Evolutionary conservation across 768 basidiomycete genomes (phyloP), one percentile per base, ranked within the genome.

Genomic region (Pleurotus citrinopileatus): DNA sequence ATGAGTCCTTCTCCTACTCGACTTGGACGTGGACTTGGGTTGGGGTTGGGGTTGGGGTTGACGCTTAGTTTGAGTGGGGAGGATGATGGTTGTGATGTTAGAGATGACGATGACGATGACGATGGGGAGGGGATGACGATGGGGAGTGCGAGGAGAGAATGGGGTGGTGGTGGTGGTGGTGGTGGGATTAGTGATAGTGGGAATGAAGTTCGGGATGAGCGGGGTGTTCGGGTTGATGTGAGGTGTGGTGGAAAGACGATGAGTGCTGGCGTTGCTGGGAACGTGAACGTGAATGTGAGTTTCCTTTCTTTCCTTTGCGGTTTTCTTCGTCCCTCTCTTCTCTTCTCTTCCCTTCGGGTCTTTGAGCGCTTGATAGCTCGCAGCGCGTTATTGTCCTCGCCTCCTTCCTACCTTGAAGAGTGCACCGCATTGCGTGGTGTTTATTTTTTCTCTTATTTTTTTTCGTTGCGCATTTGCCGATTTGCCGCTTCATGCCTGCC

Each of bases 181-280:
- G 36, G 44, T 23, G 28, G 25, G 44, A 68, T 50, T 34, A 53
- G 20, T 57, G 47, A 37, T 23, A 46, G 44, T 23, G 28, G 25
- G 44, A 68, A 69, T 51, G 67, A 65, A 28, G 62, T 66, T 12
- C 43, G 61, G n/a, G 67, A 68, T 53, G 67, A 68, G 56, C 48
- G 57, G 9, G 63, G 65, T 8, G 47, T 29, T 6, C 7, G 47
- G 47, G 27, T 50, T 7, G 19, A 37, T 32, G 29, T 50, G 66
- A 57, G 23, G 61, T 58, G 44, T 47, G 67, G 15, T 67, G 63
- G 65, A 40, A 63, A 3, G 64, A 56, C n/a, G n/a, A n/a, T 19
- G 29, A 57, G 8, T 51, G 54, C 38, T n/a, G 29, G 36, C 12
- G 44, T 42, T 29, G 42, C 57, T 54, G 64, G 59, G 51, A 45